Base-by-base conservation (phyloP, 768 basidiomycete species). In the Nidula microcarpa region DNA sequence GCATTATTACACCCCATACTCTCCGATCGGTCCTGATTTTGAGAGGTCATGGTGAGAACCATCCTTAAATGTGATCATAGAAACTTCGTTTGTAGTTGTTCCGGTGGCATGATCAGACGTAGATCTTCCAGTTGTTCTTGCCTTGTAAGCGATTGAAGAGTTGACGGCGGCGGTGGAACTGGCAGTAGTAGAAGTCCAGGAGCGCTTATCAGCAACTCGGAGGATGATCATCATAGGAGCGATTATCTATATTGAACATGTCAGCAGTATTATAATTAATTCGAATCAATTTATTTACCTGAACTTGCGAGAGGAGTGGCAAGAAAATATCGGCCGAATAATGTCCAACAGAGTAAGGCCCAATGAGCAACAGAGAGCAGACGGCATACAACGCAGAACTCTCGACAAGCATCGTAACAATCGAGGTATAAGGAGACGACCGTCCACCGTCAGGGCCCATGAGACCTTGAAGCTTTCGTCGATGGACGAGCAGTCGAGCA, bases 401-500 rank as follows among this genome's bases (percentile, higher is more conserved):
- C 53, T 75, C 73, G n/a, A 73, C 54, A 10, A 75, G 44, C 58
- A 74, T 67, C 5, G 67, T 54, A 1, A 58, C 57, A 18, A 69
- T 43, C 33, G 60, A 52, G 17, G 57, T 58, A 49, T 71, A 71
- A 33, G 62, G 53, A 9, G 41, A 43, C 8, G 10, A 11, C 7
- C 18, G 18, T 1, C 59, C 60, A 18, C 56, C 54, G 6, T 17
- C 39, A 5, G 13, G 6, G 8, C 54, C 58, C 18, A 57, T 37
- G 47, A 44, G 43, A 11, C 50, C 32, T 4, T 18, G 54, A 32
- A 57, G 59, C 16, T 45, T 49, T 34, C 52, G 53, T 8, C 65
- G 55, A 49, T 64, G 52, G 4, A 67, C 44, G 6, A 62, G 46
- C 1, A 69, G 60, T 3, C 66, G 68, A n/a, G 46, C 33, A 33